These are phyloP conservation scores for Cladophialophora psammophila DNA, from an alignment of 2,329 filamentous ascomycete species.

Conservation along the genomic window DNA sequence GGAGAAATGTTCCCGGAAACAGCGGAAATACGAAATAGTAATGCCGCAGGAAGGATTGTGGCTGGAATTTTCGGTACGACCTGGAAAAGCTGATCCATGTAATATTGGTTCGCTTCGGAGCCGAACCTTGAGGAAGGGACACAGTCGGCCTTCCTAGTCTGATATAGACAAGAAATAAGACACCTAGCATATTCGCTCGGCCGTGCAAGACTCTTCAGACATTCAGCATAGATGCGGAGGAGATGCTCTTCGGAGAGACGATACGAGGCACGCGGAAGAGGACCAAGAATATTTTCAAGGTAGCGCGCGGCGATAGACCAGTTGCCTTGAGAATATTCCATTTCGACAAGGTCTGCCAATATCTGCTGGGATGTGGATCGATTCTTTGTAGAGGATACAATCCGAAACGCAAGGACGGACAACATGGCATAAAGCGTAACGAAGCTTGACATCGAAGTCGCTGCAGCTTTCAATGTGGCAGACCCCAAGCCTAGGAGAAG, in stretches of 20 bases:
- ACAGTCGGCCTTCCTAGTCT: conserved; percentile 52
- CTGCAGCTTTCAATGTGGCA: conserved; percentile 64
- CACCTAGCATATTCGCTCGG: conserved; percentile 81
- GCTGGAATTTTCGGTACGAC: conserved; percentile 64
- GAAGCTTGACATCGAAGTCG: conserved; percentile 59
- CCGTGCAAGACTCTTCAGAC: conserved; percentile 76
- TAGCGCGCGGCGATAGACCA: conserved; percentile 76
- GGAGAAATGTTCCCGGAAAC: conserved; percentile 75
- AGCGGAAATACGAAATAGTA: conserved; percentile 75
- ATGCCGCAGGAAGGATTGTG: conserved; percentile 70
- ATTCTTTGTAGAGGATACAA: conserved; percentile 81
- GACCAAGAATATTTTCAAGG: conserved; percentile 78
- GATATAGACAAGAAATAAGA: conserved; percentile 58
- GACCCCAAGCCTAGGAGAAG: conserved; percentile 30
- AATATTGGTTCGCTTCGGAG: conserved; percentile 44
- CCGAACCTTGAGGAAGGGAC: conserved; percentile 50
- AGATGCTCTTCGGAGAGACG: conserved; percentile 79
- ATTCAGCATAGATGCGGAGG: conserved; percentile 83
- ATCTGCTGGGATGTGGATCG: conserved; percentile 77
- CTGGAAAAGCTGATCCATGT: conserved; percentile 54
- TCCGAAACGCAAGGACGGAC: conserved; percentile 69
- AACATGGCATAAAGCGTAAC: conserved; percentile 71
- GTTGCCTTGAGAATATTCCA: conserved; percentile 80
- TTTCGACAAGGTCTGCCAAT: conserved; percentile 82
- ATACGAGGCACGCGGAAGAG: conserved; percentile 82